phyloP scores from a whole-genome alignment of 2,329 filamentous ascomycete genomes.

The Diplodia intermedia region DNA sequence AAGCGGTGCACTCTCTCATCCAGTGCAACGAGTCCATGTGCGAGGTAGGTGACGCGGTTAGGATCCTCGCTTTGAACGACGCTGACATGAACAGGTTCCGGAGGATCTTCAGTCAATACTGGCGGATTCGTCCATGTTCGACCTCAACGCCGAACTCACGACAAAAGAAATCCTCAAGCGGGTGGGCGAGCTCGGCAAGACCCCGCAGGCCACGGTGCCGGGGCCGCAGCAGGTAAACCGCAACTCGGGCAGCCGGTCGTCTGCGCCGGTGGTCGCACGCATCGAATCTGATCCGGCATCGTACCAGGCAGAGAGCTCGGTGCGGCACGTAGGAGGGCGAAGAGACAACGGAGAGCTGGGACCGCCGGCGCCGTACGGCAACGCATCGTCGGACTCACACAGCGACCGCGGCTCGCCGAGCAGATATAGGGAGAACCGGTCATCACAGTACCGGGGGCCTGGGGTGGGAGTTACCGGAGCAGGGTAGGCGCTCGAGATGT shows the following conservation, averaged over 20 bases:
- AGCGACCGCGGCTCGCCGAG: constrained; percentile 42
- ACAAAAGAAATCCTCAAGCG: constrained; percentile 96
- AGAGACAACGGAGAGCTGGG: constrained; percentile 40
- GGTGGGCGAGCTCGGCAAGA: constrained; percentile 81
- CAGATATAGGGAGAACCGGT: constrained; percentile 46
- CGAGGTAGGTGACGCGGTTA: constrained; percentile 70
- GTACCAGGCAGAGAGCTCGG: constrained; percentile 83
- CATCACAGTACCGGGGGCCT: constrained; percentile 43
- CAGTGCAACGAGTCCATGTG: constrained; percentile 96
- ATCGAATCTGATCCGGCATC: constrained; percentile 89
- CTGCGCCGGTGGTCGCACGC: constrained; percentile 66
- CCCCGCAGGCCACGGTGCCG: constrained; percentile 63
- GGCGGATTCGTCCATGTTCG: constrained; percentile 82
- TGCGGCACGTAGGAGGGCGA: constrained; percentile 69
- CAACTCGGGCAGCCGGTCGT: constrained; percentile 59
- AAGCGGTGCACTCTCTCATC: constrained; percentile 89
- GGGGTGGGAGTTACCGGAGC: constrained; percentile 39
- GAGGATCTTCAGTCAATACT: constrained; percentile 88
- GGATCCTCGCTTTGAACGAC: constrained; percentile 3
- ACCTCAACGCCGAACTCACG: constrained; percentile 82
- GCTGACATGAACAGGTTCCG: constrained; percentile 71
- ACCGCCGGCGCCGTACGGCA: constrained; percentile 44
- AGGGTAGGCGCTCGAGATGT: constrained; percentile 13
- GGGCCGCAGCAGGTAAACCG: constrained; percentile 58
- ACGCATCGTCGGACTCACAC: constrained; percentile 42